Conservation (phyloP, 805 yeast species). For the Schizosaccharomyces osmophilus region DNA sequence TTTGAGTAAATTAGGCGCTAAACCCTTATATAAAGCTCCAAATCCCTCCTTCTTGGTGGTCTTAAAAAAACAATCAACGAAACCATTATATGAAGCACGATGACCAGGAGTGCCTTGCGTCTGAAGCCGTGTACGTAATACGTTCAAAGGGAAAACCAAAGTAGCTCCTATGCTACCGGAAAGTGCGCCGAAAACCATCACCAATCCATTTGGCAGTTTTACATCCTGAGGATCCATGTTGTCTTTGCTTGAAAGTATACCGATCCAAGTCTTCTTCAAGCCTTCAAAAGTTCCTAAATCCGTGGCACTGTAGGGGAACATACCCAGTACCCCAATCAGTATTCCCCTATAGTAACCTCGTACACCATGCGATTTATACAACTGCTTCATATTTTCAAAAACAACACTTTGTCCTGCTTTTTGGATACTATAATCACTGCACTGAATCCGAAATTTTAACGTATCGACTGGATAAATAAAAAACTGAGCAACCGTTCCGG, state of each 20-base stretch:
- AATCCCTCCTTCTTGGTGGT: conserved; percentile 69
- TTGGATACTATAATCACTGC: conserved; percentile 23
- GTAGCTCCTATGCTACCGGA: conserved; percentile 94
- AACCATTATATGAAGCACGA: conserved; percentile 64
- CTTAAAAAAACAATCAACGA: conserved; percentile 45
- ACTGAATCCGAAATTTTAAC: conserved; percentile 73
- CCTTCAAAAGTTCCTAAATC: conserved; percentile 85
- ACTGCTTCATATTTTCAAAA: background rate
- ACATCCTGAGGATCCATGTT: conserved; percentile 40
- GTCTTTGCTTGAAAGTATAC: conserved; percentile 30
- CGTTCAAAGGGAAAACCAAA: conserved; percentile 76
- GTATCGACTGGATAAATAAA: conserved; percentile 92
- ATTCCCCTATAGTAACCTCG: conserved; percentile 67
- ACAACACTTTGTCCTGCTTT: background rate
- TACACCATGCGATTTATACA: conserved; percentile 35
- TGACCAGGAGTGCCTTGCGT: conserved; percentile 96
- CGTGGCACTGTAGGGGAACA: conserved; percentile 49
- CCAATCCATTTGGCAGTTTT: conserved; percentile 50
- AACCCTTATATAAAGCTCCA: conserved; percentile 75
- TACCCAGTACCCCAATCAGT: conserved; percentile 69
- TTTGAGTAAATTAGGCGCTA: conserved; percentile 82
- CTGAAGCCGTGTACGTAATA: conserved; percentile 78
- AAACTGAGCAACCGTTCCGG: conserved; percentile 83
- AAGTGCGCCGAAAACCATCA: conserved; percentile 76
- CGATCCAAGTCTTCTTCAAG: conserved; percentile 50